These are phyloP conservation scores for Triadica sebifera DNA, from an alignment of 345 rosid species.

Conservation along the genomic window DNA sequence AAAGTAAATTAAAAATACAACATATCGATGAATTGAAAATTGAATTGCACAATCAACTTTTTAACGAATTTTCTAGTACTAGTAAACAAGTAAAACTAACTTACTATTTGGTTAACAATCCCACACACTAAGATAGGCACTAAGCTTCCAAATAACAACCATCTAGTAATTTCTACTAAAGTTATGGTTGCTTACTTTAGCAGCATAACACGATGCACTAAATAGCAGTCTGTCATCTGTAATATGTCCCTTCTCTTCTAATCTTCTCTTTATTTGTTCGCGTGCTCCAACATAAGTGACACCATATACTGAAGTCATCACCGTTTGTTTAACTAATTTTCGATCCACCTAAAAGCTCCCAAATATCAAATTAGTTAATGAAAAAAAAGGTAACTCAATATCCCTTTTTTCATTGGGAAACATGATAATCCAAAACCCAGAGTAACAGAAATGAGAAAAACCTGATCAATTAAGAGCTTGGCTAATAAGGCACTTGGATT, in stretches of 20 bases:
- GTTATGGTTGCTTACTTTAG: slow-evolving; percentile 58
- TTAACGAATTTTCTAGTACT: neutral
- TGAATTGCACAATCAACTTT: slow-evolving; percentile 9
- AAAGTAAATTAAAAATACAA: slow-evolving; percentile 3
- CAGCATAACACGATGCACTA: slow-evolving; percentile 86
- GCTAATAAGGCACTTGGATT: slow-evolving; percentile 73
- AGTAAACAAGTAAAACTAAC: slow-evolving; percentile 4
- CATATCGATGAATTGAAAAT: neutral
- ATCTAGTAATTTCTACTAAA: neutral
- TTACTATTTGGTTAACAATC: neutral
- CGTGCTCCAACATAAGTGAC: slow-evolving; percentile 98
- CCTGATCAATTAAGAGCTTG: slow-evolving; percentile 79
- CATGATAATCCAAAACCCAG: neutral
- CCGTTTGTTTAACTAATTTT: slow-evolving; percentile 92
- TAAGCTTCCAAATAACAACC: slow-evolving; percentile 7
- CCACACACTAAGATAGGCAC: neutral
- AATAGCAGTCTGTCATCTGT: slow-evolving; percentile 75
- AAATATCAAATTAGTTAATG: slow-evolving; percentile 11
- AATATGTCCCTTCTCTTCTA: slow-evolving; percentile 85
- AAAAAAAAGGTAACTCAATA: slow-evolving; percentile 5
- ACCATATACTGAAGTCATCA: slow-evolving; percentile 99
- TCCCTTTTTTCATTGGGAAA: neutral
- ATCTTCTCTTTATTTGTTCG: slow-evolving; percentile 88
- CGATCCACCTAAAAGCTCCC: slow-evolving; percentile 79
- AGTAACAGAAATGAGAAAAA: slow-evolving; percentile 28